Conservation (phyloP, 2,329 filamentous ascomycete genomes). For the Aspergillus sp. region DNA sequence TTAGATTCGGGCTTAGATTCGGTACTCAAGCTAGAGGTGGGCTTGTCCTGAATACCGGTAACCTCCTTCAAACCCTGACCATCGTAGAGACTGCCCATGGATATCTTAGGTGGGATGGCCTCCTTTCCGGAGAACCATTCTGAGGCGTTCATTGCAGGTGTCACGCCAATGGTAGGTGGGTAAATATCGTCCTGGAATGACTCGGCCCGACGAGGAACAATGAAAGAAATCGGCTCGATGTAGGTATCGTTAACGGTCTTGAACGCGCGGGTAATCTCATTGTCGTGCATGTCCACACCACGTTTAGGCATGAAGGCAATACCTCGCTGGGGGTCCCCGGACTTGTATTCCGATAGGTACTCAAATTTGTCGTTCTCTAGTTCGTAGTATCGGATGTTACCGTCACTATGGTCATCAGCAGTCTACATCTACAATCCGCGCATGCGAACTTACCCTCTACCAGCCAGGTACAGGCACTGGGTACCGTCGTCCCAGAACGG, state of each 20-base stretch:
- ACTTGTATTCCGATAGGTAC: slow-evolving; percentile 95
- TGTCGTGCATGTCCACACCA: slow-evolving; percentile 94
- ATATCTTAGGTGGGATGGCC: slow-evolving; percentile 83
- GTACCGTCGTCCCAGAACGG: slow-evolving; percentile 99
- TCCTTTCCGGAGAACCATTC: slow-evolving; percentile 90
- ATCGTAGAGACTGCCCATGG: slow-evolving; percentile 88
- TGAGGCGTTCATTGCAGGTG: slow-evolving; percentile 72
- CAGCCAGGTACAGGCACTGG: slow-evolving; percentile 91
- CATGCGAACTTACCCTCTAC: slow-evolving; percentile 74
- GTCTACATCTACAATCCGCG: neutral
- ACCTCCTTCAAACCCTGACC: slow-evolving; percentile 78
- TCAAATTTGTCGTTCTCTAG: slow-evolving; percentile 99
- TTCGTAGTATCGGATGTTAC: slow-evolving; percentile 98
- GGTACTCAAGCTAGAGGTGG: slow-evolving; percentile 36
- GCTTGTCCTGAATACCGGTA: slow-evolving; percentile 43
- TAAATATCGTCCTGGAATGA: slow-evolving; percentile 97
- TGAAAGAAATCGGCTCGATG: slow-evolving; percentile 97
- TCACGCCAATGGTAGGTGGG: slow-evolving; percentile 77
- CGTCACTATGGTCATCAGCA: slow-evolving; percentile 62
- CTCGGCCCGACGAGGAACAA: slow-evolving; percentile 88
- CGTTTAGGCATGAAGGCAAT: slow-evolving; percentile 93
- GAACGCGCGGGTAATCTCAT: slow-evolving; percentile 92
- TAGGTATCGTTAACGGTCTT: slow-evolving; percentile 95
- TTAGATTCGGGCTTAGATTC: slow-evolving; percentile 47
- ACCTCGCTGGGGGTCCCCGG: slow-evolving; percentile 89